Conservation (phyloP, 306 rosid genomes). For the Leucaena leucocephala region DNA sequence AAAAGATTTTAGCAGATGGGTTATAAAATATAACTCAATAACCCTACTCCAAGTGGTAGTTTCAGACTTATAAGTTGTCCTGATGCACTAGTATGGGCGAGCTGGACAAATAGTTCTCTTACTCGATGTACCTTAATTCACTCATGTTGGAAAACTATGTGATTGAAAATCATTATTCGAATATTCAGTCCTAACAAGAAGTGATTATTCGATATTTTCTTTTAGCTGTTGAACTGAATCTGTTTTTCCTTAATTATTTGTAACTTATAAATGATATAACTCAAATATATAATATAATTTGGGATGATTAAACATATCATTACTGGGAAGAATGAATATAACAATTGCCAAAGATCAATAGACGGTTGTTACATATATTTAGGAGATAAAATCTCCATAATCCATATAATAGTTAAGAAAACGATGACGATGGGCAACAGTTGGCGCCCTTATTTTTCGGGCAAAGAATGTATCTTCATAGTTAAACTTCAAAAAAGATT, state of each 20-base stretch:
- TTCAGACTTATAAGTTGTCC: neutral
- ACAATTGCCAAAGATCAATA: conserved; percentile 1
- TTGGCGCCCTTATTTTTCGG: conserved; percentile 49
- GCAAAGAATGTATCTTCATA: conserved; percentile 10
- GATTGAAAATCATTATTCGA: neutral
- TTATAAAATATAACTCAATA: neutral
- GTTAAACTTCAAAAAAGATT: neutral
- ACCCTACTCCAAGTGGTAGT: conserved; percentile 4
- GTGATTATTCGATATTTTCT: neutral
- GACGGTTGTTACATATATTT: conserved; percentile 9
- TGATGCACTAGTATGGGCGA: neutral
- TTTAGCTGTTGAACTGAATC: neutral
- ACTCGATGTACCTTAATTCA: neutral
- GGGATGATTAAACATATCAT: conserved; percentile 6
- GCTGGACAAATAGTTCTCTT: neutral
- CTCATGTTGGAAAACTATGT: neutral
- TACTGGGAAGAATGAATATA: neutral
- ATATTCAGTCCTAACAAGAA: too few relatives aligned
- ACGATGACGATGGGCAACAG: conserved; percentile 41
- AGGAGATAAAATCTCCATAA: conserved; percentile 24
- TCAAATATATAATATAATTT: neutral
- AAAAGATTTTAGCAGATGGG: conserved; percentile 27
- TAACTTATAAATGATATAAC: neutral
- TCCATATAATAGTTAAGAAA: conserved; percentile 15
- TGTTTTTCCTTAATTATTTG: neutral